Evolutionary conservation across 2,329 filamentous ascomycete species (phyloP).

Genomic region (Fonsecaea nubica): DNA sequence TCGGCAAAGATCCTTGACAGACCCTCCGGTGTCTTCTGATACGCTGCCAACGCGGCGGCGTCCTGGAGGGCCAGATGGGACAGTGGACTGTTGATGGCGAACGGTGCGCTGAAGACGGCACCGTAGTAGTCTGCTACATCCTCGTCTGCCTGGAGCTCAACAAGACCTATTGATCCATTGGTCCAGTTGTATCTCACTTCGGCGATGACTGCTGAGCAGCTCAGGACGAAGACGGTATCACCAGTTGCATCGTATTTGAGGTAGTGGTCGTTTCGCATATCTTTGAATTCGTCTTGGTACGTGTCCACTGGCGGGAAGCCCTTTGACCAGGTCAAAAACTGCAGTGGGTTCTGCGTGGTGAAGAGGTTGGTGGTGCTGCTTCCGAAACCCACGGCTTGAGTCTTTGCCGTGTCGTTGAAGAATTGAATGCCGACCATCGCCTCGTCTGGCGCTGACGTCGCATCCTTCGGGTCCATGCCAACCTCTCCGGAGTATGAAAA

Average conservation of each 20-base stretch:
- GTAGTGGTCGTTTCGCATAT: constrained; percentile 26
- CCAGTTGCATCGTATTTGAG: constrained; percentile 28
- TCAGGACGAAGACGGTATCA: constrained; percentile 37
- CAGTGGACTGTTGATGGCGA: constrained; percentile 33
- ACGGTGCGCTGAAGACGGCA: constrained; percentile 34
- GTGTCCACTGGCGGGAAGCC: constrained; percentile 38
- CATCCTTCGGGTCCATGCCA: constrained; percentile 28
- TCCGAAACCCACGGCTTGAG: constrained; percentile 27
- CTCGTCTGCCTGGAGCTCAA: constrained; percentile 18
- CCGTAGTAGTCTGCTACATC: constrained; percentile 29
- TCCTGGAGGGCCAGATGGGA: constrained; percentile 31
- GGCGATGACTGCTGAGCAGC: constrained; percentile 33
- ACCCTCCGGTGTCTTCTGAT: constrained; percentile 27
- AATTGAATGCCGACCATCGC: constrained; percentile 35
- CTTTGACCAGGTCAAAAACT: constrained; percentile 37
- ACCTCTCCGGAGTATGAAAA: constrained; percentile 33
- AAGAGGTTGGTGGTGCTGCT: constrained; percentile 30
- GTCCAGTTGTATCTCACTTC: constrained; percentile 33
- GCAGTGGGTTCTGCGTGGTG: constrained; percentile 28
- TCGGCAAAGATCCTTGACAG: constrained; percentile 29
- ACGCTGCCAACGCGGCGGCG: constrained; percentile 24
- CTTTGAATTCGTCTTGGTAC: constrained; percentile 24
- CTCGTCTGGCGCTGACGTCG: constrained; percentile 25
- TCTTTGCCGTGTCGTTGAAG: constrained; percentile 33
- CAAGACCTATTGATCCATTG: constrained; percentile 27